Conservation (phyloP, 228 moss, liverwort and hornwort species). For the Sphagnum fallax region DNA sequence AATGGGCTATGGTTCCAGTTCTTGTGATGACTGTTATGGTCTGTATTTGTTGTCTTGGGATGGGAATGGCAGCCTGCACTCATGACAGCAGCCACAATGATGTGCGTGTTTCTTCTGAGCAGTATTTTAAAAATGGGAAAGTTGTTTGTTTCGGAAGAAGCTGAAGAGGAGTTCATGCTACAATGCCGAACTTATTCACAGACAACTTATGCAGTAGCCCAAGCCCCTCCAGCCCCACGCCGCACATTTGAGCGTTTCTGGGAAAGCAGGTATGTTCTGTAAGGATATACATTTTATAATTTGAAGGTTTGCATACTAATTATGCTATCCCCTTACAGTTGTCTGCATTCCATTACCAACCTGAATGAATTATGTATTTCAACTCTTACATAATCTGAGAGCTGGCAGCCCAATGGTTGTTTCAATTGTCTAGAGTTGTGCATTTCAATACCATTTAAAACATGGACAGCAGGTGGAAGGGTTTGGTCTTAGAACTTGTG, state of each 20-base stretch:
- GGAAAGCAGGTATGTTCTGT: slow-evolving; percentile 29
- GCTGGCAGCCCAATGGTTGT: no score
- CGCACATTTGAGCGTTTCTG: slow-evolving; percentile 55
- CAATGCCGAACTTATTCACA: slow-evolving; percentile 42
- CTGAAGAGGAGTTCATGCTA: slow-evolving; percentile 48
- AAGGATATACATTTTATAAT: not conserved
- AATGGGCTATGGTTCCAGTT: no score
- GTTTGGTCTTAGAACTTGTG: no score
- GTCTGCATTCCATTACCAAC: no score
- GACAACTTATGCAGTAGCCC: slow-evolving; percentile 10
- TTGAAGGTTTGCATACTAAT: no score
- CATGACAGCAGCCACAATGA: slow-evolving; percentile 51
- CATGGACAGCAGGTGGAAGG: no score
- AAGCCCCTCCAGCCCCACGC: slow-evolving; percentile 51
- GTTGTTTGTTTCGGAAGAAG: slow-evolving; percentile 50
- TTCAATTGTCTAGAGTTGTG: no score
- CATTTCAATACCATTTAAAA: no score
- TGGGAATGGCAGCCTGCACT: slow-evolving; percentile 42
- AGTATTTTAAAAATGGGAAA: slow-evolving; percentile 54
- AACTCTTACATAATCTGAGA: no score
- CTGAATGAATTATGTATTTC: no score
- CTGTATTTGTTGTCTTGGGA: not conserved
- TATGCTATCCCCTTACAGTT: no score
- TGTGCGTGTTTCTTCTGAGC: slow-evolving; percentile 44
- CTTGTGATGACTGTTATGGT: not conserved